Conservation (phyloP, 2,329 filamentous ascomycete species). For the Cadophora sp. region DNA sequence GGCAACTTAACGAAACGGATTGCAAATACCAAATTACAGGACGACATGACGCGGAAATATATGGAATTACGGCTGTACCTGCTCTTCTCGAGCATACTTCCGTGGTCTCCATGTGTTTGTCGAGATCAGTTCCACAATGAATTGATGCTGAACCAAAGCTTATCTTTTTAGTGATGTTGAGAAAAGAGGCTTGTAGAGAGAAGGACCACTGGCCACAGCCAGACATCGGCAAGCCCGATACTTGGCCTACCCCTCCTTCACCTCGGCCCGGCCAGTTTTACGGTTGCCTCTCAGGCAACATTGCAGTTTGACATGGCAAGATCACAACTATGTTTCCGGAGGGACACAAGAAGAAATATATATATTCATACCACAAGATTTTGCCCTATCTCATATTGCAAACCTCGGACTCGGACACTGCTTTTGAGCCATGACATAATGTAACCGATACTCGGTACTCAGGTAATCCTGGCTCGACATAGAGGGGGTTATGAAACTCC, state of each 20-base stretch:
- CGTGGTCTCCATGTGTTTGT: background rate
- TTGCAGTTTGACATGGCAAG: background rate
- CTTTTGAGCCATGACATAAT: background rate
- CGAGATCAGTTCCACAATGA: background rate
- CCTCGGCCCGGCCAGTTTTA: background rate
- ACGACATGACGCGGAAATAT: background rate
- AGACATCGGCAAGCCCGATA: slow-evolving; percentile 8
- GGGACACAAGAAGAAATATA: background rate
- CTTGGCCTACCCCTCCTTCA: slow-evolving; percentile 9
- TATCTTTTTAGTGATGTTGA: background rate
- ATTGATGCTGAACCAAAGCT: background rate
- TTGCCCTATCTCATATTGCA: background rate
- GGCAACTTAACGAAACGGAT: too few relatives aligned
- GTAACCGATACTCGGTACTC: background rate
- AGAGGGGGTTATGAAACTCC: background rate
- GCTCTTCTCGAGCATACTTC: background rate
- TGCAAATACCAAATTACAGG: background rate
- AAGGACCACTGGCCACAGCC: background rate
- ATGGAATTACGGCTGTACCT: background rate
- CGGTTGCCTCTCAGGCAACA: background rate
- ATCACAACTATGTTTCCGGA: background rate
- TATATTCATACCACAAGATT: background rate
- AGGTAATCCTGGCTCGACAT: background rate
- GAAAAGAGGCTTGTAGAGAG: background rate
- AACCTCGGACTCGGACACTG: background rate